Evolutionary conservation across 352 stramenopile species (phyloP).

Genomic region (Globisporangium carolinianum): DNA sequence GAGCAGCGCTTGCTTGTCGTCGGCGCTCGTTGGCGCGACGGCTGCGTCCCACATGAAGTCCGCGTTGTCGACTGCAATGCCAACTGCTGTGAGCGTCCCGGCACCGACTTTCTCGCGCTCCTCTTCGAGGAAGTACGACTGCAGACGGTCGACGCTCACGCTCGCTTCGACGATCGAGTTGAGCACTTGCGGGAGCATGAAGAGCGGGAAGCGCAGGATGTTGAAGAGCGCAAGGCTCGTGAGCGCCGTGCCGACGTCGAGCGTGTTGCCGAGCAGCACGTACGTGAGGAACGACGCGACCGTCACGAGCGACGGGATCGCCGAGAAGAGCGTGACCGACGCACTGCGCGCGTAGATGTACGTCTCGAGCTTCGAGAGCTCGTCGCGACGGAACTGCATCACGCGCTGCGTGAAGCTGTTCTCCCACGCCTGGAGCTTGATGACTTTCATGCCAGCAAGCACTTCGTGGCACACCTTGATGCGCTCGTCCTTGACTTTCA

Average conservation of each 20-base stretch:
- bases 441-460: conserved; percentile 92
- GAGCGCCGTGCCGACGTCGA: conserved; percentile 45
- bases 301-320: conserved; percentile 43
- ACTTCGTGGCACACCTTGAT: conserved; percentile 95
- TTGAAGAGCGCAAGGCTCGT: conserved; percentile 59
- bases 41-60: conserved; percentile 56
- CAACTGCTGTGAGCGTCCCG: conserved; percentile 61
- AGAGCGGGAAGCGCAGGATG: conserved; percentile 95
- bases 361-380: conserved; percentile 72
- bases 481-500: conserved; percentile 91
- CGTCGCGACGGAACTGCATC: conserved; percentile 51
- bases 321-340: conserved; percentile 48
- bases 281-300: conserved; percentile 49
- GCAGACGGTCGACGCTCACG: conserved; percentile 57
- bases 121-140: conserved; percentile 49
- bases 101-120: conserved; percentile 60
- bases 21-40: conserved; percentile 16
- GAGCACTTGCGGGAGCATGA: conserved; percentile 94
- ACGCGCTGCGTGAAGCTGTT: conserved; percentile 62
- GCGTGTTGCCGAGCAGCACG: conserved; percentile 43
- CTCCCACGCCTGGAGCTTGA: conserved; percentile 98
- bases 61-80: conserved; percentile 29
- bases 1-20: conserved; percentile 14
- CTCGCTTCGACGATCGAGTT: conserved; percentile 91
- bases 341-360: conserved; percentile 36